Evolutionary conservation across 192 early-diverging fungal genomes (phyloP), one percentile per base, ranked within the genome.

Genomic region (Podila verticillata): DNA sequence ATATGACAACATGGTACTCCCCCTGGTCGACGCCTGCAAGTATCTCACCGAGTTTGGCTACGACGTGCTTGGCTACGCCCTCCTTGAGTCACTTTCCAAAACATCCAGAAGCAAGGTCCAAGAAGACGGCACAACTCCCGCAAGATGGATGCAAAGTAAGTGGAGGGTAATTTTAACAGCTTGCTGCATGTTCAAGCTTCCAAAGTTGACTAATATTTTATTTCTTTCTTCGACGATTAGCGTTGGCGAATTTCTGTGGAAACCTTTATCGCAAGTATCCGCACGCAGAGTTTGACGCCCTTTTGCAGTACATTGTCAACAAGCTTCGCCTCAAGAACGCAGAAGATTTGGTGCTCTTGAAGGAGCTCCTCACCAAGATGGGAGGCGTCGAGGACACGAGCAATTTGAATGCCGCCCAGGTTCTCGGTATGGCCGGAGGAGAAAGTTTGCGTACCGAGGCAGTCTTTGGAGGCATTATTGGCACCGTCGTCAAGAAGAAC

Each of bases 1-100:
- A 19, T 94, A 94, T 80, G 91, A 94, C 70, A 96, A 95, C 68
- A 74, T 93, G 84, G 93, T 92, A 12, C 75, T 85, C 9, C 82
- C 84, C 1, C 83, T 96, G 56, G 95, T 94, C 0, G 95, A 96
- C 39, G 89, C 90, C n/a, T 90, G 89, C 51, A 83, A 88, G 24
- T 95, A 95, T 70, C 69, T 96, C 34, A 89, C 90, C 20, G 82
- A 89, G 5, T 88, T 96, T 32, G 87, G 88, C 15, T 92, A 93
- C 36, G 95, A 96, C 68, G 89, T 95, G 22, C 72, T 95, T 24
- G 82, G 74, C 0, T 95, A 90, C 61, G 73, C 85, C 10, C 73
- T 96, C 29, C 74, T 96, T 24, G 93, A 93, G 31, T 88, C 87
- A 6, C 79, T 95, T 22, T 82, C 91, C 10, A 87, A 87, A 20